Evolutionary conservation across 257 asterid genomes (phyloP).

Genomic region (Nicotiana attenuata): DNA sequence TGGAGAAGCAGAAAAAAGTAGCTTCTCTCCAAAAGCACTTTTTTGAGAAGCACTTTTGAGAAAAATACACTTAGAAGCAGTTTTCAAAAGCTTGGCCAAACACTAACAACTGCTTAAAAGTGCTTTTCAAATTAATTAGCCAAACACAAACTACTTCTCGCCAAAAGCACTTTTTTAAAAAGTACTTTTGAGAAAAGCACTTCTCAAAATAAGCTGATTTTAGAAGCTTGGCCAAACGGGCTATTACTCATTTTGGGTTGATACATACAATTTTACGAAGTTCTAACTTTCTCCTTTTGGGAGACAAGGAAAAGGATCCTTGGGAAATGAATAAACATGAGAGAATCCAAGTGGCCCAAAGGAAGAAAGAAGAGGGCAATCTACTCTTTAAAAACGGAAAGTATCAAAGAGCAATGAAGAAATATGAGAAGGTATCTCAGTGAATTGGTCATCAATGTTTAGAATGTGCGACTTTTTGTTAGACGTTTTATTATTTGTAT

Average conservation of each 20-base stretch:
- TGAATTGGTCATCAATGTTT: neutral
- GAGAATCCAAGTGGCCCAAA: slow-evolving; percentile 50
- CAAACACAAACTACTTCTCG: no score
- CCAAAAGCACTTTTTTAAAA: no score
- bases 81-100: no score
- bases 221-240: no score
- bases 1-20: no score
- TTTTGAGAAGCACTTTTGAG: no score
- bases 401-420: slow-evolving; percentile 52
- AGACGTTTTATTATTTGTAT: neutral
- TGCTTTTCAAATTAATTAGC: no score
- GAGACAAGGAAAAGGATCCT: slow-evolving; percentile 53
- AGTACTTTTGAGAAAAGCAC: no score
- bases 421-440: slow-evolving; percentile 36
- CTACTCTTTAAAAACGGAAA: slow-evolving; percentile 44
- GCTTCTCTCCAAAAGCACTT: no score
- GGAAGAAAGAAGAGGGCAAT: slow-evolving; percentile 73
- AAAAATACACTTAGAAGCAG: no score
- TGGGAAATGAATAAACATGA: slow-evolving; percentile 55
- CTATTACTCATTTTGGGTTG: neutral
- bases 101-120: no score
- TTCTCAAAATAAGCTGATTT: no score
- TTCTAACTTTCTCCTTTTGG: neutral
- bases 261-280: neutral
- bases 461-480: neutral